These are phyloP conservation scores for Botrytis fabae DNA, from an alignment of 2,329 filamentous ascomycete genomes.

Conservation along the genomic window DNA sequence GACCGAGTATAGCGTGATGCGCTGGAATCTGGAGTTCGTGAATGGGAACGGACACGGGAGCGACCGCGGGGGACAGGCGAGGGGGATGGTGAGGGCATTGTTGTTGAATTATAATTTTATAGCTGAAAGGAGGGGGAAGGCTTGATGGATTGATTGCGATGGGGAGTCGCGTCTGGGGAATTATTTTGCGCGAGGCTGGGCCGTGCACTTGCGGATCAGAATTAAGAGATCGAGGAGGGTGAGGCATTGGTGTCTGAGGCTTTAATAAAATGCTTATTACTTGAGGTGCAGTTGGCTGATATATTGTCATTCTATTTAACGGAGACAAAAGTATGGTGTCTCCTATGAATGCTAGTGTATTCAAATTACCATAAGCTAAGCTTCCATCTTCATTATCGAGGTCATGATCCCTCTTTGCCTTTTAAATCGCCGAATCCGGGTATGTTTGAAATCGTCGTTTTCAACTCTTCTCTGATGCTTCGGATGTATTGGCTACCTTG, in stretches of 20 bases:
- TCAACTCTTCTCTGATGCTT: background rate
- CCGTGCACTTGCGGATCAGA: constrained; percentile 12
- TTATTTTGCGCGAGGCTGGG: constrained; percentile 16
- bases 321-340: background rate
- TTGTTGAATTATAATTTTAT: background rate
- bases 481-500: background rate
- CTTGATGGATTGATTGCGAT: constrained; percentile 15
- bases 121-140: constrained; percentile 1
- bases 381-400: background rate
- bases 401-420: background rate
- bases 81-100: constrained; percentile 35
- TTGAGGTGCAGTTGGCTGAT: background rate
- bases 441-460: background rate
- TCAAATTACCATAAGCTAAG: background rate
- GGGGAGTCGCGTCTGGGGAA: constrained; percentile 19
- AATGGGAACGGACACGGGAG: constrained; percentile 29
- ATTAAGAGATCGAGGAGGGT: background rate
- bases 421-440: too few relatives aligned
- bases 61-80: constrained; percentile 33
- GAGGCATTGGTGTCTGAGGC: background rate
- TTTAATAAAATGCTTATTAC: background rate
- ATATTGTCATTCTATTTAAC: background rate
- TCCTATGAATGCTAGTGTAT: background rate
- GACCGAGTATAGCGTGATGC: constrained; percentile 30
- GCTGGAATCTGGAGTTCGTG: constrained; percentile 39